Evolutionary conservation across 805 yeast species (phyloP).

Genomic region (Candida sakaeoensis): DNA sequence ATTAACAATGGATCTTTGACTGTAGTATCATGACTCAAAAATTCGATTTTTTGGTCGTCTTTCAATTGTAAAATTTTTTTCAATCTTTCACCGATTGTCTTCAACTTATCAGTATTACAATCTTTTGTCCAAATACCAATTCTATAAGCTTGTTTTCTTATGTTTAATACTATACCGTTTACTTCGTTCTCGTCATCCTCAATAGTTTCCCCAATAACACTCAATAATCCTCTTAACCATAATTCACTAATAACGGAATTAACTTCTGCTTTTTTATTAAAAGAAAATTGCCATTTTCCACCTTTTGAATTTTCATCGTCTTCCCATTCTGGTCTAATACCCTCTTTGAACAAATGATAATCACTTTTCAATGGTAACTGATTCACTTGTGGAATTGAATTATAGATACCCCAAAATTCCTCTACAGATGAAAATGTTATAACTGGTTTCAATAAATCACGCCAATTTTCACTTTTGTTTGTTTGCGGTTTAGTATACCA

Average conservation of each 20-base stretch:
- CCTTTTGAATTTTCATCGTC: constrained; percentile 83
- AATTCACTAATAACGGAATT: constrained; percentile 71
- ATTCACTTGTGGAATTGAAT: constrained; percentile 86
- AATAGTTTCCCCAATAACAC: constrained; percentile 93
- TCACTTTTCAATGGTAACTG: constrained; percentile 91
- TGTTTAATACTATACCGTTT: constrained; percentile 89
- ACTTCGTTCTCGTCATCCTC: constrained; percentile 82
- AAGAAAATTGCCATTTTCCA: constrained; percentile 82
- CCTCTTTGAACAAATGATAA: constrained; percentile 91
- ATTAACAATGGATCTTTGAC: constrained; percentile 13
- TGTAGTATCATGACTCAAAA: constrained; percentile 61
- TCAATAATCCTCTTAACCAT: constrained; percentile 86
- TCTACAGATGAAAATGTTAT: constrained; percentile 92
- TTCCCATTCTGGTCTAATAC: constrained; percentile 98
- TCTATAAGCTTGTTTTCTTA: constrained; percentile 77
- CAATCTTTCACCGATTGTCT: constrained; percentile 79
- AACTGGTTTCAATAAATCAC: constrained; percentile 87
- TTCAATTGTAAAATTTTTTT: constrained; percentile 77
- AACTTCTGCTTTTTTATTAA: constrained; percentile 61
- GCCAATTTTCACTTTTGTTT: constrained; percentile 80
- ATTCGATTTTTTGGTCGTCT: constrained; percentile 77
- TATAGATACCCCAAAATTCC: constrained; percentile 97
- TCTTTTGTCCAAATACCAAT: constrained; percentile 93
- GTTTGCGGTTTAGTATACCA: constrained; percentile 96
- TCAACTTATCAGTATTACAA: constrained; percentile 58